Conservation (phyloP, 2,329 filamentous ascomycete species). For the Paecilomyces fulvus region DNA sequence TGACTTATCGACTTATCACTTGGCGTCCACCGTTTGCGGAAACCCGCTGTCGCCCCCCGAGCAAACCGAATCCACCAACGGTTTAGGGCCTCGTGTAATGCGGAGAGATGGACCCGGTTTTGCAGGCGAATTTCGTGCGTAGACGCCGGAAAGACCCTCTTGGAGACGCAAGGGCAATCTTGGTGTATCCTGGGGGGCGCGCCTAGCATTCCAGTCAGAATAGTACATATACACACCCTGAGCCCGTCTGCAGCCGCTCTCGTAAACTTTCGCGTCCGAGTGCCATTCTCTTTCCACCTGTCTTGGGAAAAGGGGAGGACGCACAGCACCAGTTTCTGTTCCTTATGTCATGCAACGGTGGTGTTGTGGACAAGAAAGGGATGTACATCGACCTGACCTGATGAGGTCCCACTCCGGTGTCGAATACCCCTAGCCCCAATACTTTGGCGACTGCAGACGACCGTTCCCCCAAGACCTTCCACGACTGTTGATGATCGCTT, state of each 20-base stretch:
- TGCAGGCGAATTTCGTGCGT: slow-evolving; percentile 21
- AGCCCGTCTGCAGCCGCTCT: background rate
- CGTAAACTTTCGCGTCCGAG: background rate
- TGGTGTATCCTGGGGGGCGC: slow-evolving; percentile 5
- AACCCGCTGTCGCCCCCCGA: slow-evolving; percentile 17
- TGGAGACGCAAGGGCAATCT: slow-evolving; percentile 9
- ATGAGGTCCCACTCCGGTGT: background rate
- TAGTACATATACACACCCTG: background rate
- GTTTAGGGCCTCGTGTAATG: slow-evolving; percentile 13
- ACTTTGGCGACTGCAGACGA: background rate
- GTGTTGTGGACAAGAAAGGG: background rate
- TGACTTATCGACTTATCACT: slow-evolving; percentile 9
- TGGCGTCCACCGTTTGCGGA: slow-evolving; percentile 17
- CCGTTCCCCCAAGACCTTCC: background rate
- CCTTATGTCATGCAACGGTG: background rate
- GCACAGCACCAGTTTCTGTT: background rate
- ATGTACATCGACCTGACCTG: background rate
- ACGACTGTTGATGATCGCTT: background rate
- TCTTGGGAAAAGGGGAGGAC: background rate
- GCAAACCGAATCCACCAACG: slow-evolving; percentile 14
- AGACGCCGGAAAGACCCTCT: slow-evolving; percentile 4
- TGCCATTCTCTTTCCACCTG: background rate
- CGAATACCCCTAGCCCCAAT: background rate
- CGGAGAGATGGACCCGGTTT: slow-evolving; percentile 23
- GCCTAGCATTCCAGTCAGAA: slow-evolving; percentile 7